A percentile compares a stretch with the other conserved stretches of the same genome.
Evolutionary conservation across 331 rosid genomes (phyloP).

Genomic region (Pyracantha coccinea): DNA sequence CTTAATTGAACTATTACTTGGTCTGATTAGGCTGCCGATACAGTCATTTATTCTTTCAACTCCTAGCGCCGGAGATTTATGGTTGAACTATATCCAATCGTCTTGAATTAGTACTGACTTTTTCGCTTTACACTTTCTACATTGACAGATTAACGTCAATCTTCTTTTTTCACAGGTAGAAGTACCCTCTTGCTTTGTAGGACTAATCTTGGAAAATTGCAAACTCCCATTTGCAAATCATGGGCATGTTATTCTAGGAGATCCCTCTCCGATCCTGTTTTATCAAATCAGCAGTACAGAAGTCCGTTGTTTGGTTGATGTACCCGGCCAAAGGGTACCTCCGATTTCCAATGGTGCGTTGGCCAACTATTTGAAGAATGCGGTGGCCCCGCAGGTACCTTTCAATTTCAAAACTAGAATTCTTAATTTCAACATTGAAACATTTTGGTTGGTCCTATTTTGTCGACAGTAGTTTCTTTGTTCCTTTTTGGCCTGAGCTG

Average conservation of each 20-base stretch:
- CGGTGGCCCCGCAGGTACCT: slow-evolving; percentile 58
- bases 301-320: slow-evolving; percentile 53
- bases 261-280: slow-evolving; percentile 49
- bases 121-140: neutral
- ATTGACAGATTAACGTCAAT: neutral
- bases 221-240: slow-evolving; percentile 49
- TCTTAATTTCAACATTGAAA: neutral
- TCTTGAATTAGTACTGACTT: too few relatives aligned
- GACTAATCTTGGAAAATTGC: slow-evolving; percentile 48
- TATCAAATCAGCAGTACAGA: slow-evolving; percentile 51
- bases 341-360: slow-evolving; percentile 36
- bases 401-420: neutral
- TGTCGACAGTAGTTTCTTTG: neutral
- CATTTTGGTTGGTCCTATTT: neutral
- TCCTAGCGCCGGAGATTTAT: neutral
- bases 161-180: slow-evolving; percentile 34
- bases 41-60: neutral
- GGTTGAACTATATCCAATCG: neutral
- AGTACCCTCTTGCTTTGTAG: slow-evolving; percentile 44
- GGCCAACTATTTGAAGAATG: slow-evolving; percentile 40
- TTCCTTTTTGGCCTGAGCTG: neutral
- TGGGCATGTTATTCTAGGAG: slow-evolving; percentile 52
- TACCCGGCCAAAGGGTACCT: slow-evolving; percentile 53
- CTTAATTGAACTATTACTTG: neutral
- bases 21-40: neutral